phyloP scores from a whole-genome alignment of 495 filamentous ascomycete genomes.

The Aspergillus sclerotiicarbonarius region DNA sequence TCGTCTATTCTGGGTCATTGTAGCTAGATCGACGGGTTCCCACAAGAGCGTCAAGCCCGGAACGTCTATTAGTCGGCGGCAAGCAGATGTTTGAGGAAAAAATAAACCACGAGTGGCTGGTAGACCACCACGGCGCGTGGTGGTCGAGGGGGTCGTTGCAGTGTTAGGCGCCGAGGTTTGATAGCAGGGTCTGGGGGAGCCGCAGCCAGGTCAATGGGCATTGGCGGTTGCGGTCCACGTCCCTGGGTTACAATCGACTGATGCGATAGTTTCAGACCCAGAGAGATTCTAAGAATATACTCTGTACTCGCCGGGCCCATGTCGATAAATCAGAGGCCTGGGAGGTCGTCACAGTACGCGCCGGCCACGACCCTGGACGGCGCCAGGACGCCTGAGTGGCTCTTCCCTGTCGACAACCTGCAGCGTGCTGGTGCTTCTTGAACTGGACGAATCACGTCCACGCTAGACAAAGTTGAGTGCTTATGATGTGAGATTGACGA shows the following conservation, averaged over 20 bases:
- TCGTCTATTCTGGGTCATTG: constrained; percentile 28
- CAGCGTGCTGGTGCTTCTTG: constrained; percentile 15
- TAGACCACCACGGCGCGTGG: constrained; percentile 14
- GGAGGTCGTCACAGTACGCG: constrained; percentile 30
- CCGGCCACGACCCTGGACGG: constrained; percentile 22
- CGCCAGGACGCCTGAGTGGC: constrained; percentile 27
- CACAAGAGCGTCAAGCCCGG: constrained; percentile 14
- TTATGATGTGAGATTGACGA: neutral
- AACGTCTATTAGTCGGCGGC: constrained; percentile 19
- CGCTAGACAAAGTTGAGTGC: neutral
- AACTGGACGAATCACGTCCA: constrained; percentile 14
- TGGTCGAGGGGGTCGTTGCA: constrained; percentile 10
- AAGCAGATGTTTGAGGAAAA: constrained; percentile 11
- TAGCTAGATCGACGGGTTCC: constrained; percentile 18
- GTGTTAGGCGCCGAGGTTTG: constrained; percentile 19
- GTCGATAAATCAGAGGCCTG: constrained; percentile 10
- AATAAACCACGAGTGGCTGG: constrained; percentile 4
- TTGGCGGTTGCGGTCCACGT: neutral
- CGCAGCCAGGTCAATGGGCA: constrained; percentile 12
- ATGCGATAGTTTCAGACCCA: constrained; percentile 15
- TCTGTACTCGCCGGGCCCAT: constrained; percentile 8
- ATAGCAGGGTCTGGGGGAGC: constrained; percentile 11
- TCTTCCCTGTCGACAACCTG: constrained; percentile 13
- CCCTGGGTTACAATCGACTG: neutral
- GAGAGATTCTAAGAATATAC: constrained; percentile 24